Conservation (phyloP, 139 green algal genomes). For the Chlamydomonas eustigma region DNA sequence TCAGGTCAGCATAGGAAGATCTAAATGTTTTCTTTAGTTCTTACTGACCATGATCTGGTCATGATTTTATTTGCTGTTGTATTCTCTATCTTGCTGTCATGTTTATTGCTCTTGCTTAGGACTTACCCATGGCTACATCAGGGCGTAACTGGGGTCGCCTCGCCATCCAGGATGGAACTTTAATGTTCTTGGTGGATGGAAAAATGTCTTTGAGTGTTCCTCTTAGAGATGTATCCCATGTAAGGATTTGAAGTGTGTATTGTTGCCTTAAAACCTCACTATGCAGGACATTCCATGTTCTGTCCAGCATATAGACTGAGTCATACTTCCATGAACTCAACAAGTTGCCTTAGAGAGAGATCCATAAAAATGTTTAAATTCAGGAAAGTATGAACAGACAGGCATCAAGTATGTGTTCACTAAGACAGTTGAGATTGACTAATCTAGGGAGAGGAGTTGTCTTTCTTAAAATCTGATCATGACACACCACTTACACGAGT, state of each 20-base stretch:
- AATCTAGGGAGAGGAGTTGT: too few species aligned
- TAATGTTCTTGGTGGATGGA: conserved; percentile 74
- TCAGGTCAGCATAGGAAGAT: neutral
- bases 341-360: too few species aligned
- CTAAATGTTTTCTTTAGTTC: neutral
- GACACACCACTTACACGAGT: too few species aligned
- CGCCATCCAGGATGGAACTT: conserved; percentile 50
- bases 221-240: conserved; percentile 68
- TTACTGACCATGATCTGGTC: neutral
- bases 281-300: too few species aligned
- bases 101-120: conserved; percentile 6
- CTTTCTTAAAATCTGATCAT: too few species aligned
- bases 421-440: too few species aligned
- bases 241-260: neutral
- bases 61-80: neutral
- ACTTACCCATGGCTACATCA: conserved; percentile 30
- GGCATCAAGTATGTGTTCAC: too few species aligned
- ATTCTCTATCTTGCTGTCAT: neutral
- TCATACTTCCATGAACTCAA: too few species aligned
- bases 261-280: too few species aligned
- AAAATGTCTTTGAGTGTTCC: conserved; percentile 79
- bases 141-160: conserved; percentile 77
- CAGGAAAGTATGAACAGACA: too few species aligned
- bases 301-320: too few species aligned
- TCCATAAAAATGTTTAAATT: too few species aligned